A percentile compares a stretch with the other conserved stretches of the same genome.
These are phyloP conservation scores for Plasmodium inui DNA, from an alignment of 169 alveolate species.

Conservation along the genomic window DNA sequence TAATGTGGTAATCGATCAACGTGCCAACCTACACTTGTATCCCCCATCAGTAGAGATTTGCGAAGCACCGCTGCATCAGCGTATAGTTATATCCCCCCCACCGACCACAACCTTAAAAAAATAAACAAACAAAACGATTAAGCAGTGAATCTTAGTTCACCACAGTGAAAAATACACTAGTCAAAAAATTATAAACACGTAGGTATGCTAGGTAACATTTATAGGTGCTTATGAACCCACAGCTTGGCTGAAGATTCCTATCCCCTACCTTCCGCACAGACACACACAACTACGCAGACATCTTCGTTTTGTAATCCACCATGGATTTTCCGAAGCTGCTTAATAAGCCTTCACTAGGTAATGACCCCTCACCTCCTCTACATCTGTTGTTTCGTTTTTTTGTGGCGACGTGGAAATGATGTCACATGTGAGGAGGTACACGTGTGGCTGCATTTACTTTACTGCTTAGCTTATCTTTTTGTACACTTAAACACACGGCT, in stretches of 20 bases:
- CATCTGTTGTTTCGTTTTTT: not conserved
- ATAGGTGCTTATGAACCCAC: not conserved
- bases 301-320: not conserved
- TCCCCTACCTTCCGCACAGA: not conserved
- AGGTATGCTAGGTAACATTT: not conserved
- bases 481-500: not conserved
- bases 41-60: not conserved
- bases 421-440: too few species aligned
- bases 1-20: not conserved
- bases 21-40: not conserved
- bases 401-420: too few species aligned
- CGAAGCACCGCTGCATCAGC: not conserved
- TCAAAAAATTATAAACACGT: not conserved
- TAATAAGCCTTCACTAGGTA: conserved; percentile 63
- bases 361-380: not conserved
- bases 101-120: not conserved
- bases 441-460: too few species aligned
- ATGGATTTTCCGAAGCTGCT: conserved; percentile 68
- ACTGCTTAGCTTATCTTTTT: not conserved
- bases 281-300: too few species aligned
- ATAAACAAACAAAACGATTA: too few species aligned
- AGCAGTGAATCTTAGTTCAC: not conserved
- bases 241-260: not conserved
- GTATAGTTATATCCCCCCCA: not conserved
- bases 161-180: not conserved